Evolutionary conservation across 2,329 filamentous ascomycete species (phyloP).

Genomic region (Cylindrodendrum hubeiense): DNA sequence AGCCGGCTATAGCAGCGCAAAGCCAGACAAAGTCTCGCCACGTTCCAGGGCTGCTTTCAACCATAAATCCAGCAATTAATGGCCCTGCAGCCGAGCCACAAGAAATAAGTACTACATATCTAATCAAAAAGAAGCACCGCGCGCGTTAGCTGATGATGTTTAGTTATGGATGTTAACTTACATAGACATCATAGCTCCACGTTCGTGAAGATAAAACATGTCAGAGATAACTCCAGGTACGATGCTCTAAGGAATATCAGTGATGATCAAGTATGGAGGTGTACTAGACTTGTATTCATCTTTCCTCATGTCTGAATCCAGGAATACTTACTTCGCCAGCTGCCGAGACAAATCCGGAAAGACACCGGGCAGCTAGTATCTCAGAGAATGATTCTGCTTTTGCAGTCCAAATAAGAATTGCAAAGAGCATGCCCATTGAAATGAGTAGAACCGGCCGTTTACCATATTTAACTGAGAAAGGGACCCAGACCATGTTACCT

Average conservation of each 20-base stretch:
- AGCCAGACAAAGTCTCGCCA: conserved; percentile 14
- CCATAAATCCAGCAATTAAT: conserved; percentile 10
- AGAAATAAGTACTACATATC: conserved; percentile 11
- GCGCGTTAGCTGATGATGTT: too few species aligned
- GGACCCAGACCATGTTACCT: conserved; percentile 15
- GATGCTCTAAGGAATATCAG: conserved; percentile 1
- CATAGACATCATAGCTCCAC: conserved; percentile 10
- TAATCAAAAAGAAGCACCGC: not conserved
- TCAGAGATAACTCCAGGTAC: conserved; percentile 6
- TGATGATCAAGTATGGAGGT: not conserved
- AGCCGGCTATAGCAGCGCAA: conserved; percentile 3
- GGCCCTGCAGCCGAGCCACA: conserved; percentile 1
- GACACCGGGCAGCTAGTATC: conserved; percentile 1
- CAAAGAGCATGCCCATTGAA: not conserved
- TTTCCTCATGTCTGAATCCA: too few species aligned
- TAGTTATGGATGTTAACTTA: not conserved
- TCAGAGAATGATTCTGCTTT: not conserved
- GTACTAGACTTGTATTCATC: not conserved
- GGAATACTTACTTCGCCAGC: conserved; percentile 3
- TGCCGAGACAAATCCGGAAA: conserved; percentile 8
- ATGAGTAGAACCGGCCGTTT: conserved; percentile 9
- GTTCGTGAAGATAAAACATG: conserved; percentile 16
- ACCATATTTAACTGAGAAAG: conserved; percentile 6
- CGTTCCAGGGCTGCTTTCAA: not conserved
- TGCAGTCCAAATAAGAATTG: conserved; percentile 2